Conservation (phyloP, 805 yeast genomes). For the Helenozyma baotianmanensis region DNA sequence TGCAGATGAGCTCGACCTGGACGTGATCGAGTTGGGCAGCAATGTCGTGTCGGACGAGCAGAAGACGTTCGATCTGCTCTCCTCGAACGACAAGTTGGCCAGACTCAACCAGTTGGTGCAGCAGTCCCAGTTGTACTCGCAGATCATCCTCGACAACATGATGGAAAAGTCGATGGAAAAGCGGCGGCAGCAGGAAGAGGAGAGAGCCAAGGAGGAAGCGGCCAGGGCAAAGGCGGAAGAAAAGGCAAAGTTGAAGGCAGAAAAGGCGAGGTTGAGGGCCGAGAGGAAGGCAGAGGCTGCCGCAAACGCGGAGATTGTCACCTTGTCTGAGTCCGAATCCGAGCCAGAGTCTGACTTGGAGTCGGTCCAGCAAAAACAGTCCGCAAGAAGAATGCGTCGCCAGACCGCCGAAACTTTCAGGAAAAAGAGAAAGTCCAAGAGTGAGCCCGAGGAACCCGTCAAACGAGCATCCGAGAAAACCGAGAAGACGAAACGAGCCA, state of each 20-base stretch:
- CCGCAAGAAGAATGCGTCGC: neutral
- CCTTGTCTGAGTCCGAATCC: neutral
- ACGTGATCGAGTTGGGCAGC: constrained; percentile 1
- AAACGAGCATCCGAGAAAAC: constrained; percentile 14
- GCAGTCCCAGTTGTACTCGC: constrained; percentile 82
- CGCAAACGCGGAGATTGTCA: neutral
- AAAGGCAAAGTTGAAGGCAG: constrained; percentile 12
- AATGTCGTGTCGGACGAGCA: constrained; percentile 25
- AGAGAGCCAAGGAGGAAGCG: constrained; percentile 5
- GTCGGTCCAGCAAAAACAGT: neutral
- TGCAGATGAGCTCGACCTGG: constrained; percentile 1
- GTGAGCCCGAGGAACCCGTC: neutral
- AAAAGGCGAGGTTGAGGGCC: constrained; percentile 16
- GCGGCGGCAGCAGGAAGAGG: constrained; percentile 15
- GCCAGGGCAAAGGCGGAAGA: constrained; percentile 12
- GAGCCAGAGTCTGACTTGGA: constrained; percentile 1
- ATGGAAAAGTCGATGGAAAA: constrained; percentile 42
- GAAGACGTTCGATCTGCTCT: constrained; percentile 38
- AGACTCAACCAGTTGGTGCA: constrained; percentile 74
- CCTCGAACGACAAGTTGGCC: constrained; percentile 55
- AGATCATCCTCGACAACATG: constrained; percentile 78
- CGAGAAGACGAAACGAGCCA: constrained; percentile 17
- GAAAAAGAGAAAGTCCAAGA: neutral
- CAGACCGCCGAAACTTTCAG: neutral
- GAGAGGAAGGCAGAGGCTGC: constrained; percentile 7